Evolutionary conservation across 345 rosid species (phyloP).

Genomic region (Mangifera indica): DNA sequence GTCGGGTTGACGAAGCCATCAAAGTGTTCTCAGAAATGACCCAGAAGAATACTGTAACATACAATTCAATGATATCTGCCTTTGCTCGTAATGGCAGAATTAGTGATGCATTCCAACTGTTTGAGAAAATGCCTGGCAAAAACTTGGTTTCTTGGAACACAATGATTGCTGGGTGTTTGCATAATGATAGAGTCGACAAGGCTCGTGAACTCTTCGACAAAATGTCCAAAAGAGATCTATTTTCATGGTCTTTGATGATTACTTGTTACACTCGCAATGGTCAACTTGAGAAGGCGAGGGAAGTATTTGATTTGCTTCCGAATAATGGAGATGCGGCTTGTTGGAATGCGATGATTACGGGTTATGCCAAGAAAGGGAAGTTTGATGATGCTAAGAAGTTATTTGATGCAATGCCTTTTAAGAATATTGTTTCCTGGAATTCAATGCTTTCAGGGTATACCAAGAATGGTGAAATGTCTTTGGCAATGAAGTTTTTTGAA

Average conservation of each 20-base stretch:
- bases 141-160: constrained; percentile 45
- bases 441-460: constrained; percentile 44
- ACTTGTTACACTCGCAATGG: constrained; percentile 34
- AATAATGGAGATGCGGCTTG: constrained; percentile 33
- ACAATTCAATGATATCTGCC: constrained; percentile 44
- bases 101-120: constrained; percentile 27
- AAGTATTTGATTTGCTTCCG: constrained; percentile 37
- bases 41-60: constrained; percentile 34
- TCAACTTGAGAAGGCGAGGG: constrained; percentile 35
- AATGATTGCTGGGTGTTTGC: constrained; percentile 35
- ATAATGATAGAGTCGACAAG: constrained; percentile 18
- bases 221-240: constrained; percentile 33
- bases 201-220: constrained; percentile 32
- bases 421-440: constrained; percentile 44
- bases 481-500: background rate
- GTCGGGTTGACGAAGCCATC: constrained; percentile 37
- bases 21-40: constrained; percentile 35
- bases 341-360: constrained; percentile 45
- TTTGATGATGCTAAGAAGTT: constrained; percentile 33
- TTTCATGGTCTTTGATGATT: constrained; percentile 39
- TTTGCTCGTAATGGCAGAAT: constrained; percentile 35
- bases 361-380: constrained; percentile 38
- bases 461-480: constrained; percentile 6
- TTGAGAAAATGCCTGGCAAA: constrained; percentile 33
- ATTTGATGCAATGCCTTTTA: constrained; percentile 34